Evolutionary conservation across 352 stramenopile species (phyloP), one percentile per base, ranked within the genome.

Genomic region (Pythium vanterpoolii): DNA sequence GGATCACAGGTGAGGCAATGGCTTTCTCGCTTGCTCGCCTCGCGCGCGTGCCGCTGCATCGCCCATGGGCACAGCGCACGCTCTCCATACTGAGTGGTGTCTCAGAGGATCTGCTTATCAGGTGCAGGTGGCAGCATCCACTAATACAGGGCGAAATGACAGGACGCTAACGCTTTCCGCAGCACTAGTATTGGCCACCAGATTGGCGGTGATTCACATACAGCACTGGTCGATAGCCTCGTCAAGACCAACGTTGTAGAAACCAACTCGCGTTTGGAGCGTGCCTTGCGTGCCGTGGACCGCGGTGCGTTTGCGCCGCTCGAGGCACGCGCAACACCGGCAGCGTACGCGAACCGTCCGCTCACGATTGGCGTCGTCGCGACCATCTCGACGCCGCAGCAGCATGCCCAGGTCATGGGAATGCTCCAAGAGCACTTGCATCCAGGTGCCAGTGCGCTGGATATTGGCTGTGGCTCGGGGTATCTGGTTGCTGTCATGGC

Each of bases 341-440:
- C 76, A 18, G 68, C 73, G 58, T 95, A 95, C 48, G 74, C 76
- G 18, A 95, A 95, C 52, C 77, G 73, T 0, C 83, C 86, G 14
- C 65, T 95, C 26, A 87, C 87, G 54, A 92, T 95, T 64, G 83
- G 77, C 6, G 73, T 74, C 28, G 71, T 92, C 31, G 86, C 86
- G 40, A 95, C 86, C 9, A 95, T 95, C 52, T 95, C 86, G 31
- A 95, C 86, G 14, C 86, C 86, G 16, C 86, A 95, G 65, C 86
- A 93, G 48, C 86, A 95, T 44, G 86, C 86, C 27, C 79, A 92
- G 62, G 83, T 93, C 13, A 52, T 95, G 54, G 64, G 73, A 18
- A 50, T 89, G n/a, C 51, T 95, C 0, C 79, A 87, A 50, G 45
- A 68, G 21, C 83, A 93, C 34, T 53, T 95, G 52, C 70, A 87